Evolutionary conservation across 2,329 filamentous ascomycete species (phyloP), one percentile per base, ranked within the genome.

Genomic region (Sporothrix protearum): DNA sequence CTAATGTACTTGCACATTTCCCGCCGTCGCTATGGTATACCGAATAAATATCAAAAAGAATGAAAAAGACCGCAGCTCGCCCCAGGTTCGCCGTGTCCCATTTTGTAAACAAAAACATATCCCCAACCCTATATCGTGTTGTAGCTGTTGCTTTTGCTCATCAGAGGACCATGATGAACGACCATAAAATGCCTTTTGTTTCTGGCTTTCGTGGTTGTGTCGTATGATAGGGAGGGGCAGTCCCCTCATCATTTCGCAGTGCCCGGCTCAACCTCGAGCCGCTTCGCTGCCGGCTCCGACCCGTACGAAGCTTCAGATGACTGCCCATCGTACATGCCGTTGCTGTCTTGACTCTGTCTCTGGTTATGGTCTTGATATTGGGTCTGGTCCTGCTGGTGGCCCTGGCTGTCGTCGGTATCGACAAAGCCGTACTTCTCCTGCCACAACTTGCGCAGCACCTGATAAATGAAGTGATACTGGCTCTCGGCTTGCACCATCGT

Each of bases 401-500:
- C 3, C 19, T 42, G 25, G 28, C 8, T 14, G 12, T 55, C 78
- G 36, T 81, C 80, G n/a, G 2, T 30, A 9, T 36, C 68, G 47
- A 66, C 74, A 28, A 76, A 71, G 12, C 83, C 83, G 77, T 91
- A 89, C 77, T 85, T 89, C 45, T 92, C 89, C 73, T 88, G 82
- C 89, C 92, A 94, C 70, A 89, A 83, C 78, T 93, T 91, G 68
- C 89, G 87, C 77, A 97, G 80, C 1, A 96, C 92, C 77, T 94
- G 89, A 81, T 99, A 98, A 71, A 99, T 87, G 79, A 98, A 97
- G 49, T 88, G 81, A 77, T 92, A 96, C 79, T 99, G 96, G 64
- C 86, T 80, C 76, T 95, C 92, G 61, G 92, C 91, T 81, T 98
- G 96, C 5, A 99, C 96, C 96, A 99, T 99, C 81, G 91, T 92